These are phyloP conservation scores for Sequoiadendron giganteum DNA, from an alignment of 75 land plant species.

Conservation along the genomic window DNA sequence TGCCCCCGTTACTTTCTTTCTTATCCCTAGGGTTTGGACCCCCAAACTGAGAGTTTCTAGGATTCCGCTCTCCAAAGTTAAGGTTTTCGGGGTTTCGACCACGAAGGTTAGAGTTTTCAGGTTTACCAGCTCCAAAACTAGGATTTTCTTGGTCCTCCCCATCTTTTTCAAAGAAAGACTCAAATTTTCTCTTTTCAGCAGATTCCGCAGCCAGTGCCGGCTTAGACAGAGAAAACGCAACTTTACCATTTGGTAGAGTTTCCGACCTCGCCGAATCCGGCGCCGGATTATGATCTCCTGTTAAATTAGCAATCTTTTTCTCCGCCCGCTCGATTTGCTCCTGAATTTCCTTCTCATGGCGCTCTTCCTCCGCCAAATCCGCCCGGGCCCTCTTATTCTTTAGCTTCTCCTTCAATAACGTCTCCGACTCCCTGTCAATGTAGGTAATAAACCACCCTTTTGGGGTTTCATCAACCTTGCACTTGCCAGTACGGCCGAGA, in stretches of 20 bases:
- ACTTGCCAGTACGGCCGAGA: conserved; percentile 79
- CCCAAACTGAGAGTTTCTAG: neutral
- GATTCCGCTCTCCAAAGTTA: neutral
- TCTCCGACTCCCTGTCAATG: conserved; percentile 91
- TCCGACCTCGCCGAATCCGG: conserved; percentile 18
- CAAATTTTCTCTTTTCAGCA: conserved; percentile 23
- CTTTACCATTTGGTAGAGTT: conserved; percentile 38
- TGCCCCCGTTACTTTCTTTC: neutral
- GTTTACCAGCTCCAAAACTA: conserved; percentile 5
- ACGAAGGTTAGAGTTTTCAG: conserved; percentile 14
- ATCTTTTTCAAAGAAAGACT: conserved; percentile 30
- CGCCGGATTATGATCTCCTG: neutral
- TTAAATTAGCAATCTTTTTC: conserved; percentile 15
- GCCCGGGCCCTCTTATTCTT: conserved; percentile 70
- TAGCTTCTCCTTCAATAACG: conserved; percentile 70
- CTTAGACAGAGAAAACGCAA: conserved; percentile 51
- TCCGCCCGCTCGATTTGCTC: conserved; percentile 80
- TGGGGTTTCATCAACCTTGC: conserved; percentile 96
- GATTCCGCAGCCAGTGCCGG: neutral
- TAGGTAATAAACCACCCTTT: conserved; percentile 98
- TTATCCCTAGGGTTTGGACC: conserved; percentile 10
- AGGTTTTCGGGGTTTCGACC: conserved; percentile 4
- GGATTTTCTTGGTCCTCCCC: conserved; percentile 3
- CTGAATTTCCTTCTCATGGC: conserved; percentile 72
- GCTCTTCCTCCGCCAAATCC: conserved; percentile 82